phyloP scores from a whole-genome alignment of 345 rosid species.

The Lepidium aucheri region DNA sequence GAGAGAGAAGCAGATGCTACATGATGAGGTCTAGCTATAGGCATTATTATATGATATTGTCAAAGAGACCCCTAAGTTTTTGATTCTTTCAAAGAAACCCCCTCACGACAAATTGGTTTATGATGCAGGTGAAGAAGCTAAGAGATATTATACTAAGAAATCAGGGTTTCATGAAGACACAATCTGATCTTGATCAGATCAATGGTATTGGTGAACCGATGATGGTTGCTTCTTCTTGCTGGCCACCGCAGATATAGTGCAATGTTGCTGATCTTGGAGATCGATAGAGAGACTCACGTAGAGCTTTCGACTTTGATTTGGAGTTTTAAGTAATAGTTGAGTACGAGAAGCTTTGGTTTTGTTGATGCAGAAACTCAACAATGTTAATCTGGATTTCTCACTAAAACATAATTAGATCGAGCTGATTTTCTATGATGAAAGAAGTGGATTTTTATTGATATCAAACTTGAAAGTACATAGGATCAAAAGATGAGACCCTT shows the following conservation, averaged over 20 bases:
- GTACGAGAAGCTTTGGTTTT: too few species aligned
- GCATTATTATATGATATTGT: too few species aligned
- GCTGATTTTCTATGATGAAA: too few species aligned
- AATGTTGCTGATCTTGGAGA: background rate
- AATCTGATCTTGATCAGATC: background rate
- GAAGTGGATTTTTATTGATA: too few species aligned
- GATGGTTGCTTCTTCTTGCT: background rate
- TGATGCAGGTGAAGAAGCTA: constrained; percentile 5
- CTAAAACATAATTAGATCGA: too few species aligned
- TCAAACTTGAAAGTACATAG: too few species aligned
- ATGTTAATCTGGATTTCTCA: too few species aligned
- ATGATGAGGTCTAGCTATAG: constrained; percentile 45
- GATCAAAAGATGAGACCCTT: too few species aligned
- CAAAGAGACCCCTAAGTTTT: too few species aligned
- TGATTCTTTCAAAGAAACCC: background rate
- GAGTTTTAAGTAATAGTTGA: too few species aligned
- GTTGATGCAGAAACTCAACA: too few species aligned
- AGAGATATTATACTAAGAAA: background rate
- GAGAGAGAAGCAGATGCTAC: constrained; percentile 56
- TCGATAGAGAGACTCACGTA: background rate
- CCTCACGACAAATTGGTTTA: background rate
- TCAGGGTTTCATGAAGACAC: background rate
- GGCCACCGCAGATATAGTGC: background rate
- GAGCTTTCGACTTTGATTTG: background rate
- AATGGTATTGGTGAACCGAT: background rate